Evolutionary conservation across 768 basidiomycete species (phyloP), one percentile per base, ranked within the genome.

Genomic region (Daedaleopsis nitida): DNA sequence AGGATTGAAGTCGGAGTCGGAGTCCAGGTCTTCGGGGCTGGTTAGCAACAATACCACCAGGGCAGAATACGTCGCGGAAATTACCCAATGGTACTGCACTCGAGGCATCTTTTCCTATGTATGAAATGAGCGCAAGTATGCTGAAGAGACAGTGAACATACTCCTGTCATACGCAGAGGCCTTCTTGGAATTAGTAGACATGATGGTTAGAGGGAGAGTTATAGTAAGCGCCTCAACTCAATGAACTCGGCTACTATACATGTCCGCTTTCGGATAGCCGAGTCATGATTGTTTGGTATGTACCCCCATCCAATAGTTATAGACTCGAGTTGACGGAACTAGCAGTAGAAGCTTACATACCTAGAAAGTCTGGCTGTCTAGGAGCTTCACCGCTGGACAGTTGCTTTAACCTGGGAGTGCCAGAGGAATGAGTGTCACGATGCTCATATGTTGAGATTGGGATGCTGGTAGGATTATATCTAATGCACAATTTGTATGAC

Each of bases 1-100:
- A 3, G 81, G 74, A 27, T 74, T 76, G 64, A 84, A 84, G 65
- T 84, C 82, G 0, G 81, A 80, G 66, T 83, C 82, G 2, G 69
- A 62, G 54, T 81, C 82, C 79, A 63, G 42, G n/a, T 64, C 65
- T 64, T 42, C 39, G 34, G 12, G 10, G 13, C 37, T 14, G 4
- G 49, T 44, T 34, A 52, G 47, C 11, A 48, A 24, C 24, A 27
- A 43, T 32, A n/a, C 21, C 9, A 19, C 23, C 42, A 12, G n/a
- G n/a, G n/a, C 14, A 16, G 27, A 3, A 44, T 6, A 27, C 7
- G 24, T 42, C 13, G 35, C 16, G n/a, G 9, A 17, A 52, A 50
- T 5, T 65, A 74, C 78, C 76, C 67, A 75, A 65, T 38, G 78
- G 78, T 1, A 74, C 75, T 6, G 74, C 68, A 16, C 75, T 72